Percentiles rank a stretch among this genome's conserved stretches.
These are phyloP conservation scores for Lachnellula suecica DNA, from an alignment of 2,329 filamentous ascomycete genomes.

Conservation along the genomic window DNA sequence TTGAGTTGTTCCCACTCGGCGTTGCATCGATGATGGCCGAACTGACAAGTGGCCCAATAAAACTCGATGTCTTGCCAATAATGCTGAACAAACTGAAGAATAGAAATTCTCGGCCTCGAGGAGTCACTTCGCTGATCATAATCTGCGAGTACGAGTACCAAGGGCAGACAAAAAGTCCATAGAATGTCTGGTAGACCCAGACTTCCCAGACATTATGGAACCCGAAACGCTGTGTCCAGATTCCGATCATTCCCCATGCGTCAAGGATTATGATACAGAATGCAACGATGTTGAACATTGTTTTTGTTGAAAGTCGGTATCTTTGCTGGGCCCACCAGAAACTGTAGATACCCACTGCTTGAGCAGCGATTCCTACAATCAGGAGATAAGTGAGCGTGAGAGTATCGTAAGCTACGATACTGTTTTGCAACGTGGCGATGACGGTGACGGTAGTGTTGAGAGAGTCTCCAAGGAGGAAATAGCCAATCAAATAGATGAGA, in stretches of 20 bases:
- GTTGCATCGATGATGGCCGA: slow-evolving; percentile 67
- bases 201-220: slow-evolving; percentile 47
- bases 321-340: slow-evolving; percentile 63
- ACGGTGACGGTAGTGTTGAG: slow-evolving; percentile 71
- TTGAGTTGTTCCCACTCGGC: slow-evolving; percentile 51
- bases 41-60: slow-evolving; percentile 68
- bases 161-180: slow-evolving; percentile 65
- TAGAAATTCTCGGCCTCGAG: slow-evolving; percentile 62
- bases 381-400: slow-evolving; percentile 64
- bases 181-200: slow-evolving; percentile 52
- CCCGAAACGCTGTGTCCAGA: slow-evolving; percentile 44
- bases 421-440: slow-evolving; percentile 64
- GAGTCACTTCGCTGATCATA: slow-evolving; percentile 64
- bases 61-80: slow-evolving; percentile 66
- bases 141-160: slow-evolving; percentile 73
- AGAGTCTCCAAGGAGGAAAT: slow-evolving; percentile 69
- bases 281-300: slow-evolving; percentile 67
- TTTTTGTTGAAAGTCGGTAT: slow-evolving; percentile 60
- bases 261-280: slow-evolving; percentile 60
- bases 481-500: slow-evolving; percentile 63
- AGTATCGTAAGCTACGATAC: slow-evolving; percentile 63
- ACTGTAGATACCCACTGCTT: slow-evolving; percentile 65
- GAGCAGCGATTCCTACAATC: slow-evolving; percentile 63
- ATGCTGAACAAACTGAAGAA: slow-evolving; percentile 71
- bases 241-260: slow-evolving; percentile 46